Conservation (phyloP, 2,329 filamentous ascomycete species). For the Pseudogymnoascus sp. region DNA sequence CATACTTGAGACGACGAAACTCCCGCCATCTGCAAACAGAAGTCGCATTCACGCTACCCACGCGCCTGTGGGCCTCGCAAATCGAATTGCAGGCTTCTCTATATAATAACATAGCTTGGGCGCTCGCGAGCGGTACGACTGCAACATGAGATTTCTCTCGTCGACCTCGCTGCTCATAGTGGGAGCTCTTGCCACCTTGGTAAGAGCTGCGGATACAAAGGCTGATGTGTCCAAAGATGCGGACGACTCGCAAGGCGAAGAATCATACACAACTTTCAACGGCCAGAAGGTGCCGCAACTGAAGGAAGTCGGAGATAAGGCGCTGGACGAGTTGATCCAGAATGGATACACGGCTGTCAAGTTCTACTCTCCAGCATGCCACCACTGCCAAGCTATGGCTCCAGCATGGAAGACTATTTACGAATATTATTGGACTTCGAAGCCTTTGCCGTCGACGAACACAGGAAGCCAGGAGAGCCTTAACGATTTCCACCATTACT, state of each 20-base stretch:
- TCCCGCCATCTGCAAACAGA: neutral
- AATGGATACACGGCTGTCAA: constrained; percentile 47
- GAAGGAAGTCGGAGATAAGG: constrained; percentile 34
- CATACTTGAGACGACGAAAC: neutral
- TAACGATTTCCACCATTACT: constrained; percentile 51
- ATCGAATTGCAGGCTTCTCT: neutral
- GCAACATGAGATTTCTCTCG: constrained; percentile 8
- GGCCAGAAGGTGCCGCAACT: constrained; percentile 39
- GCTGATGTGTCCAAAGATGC: constrained; percentile 8
- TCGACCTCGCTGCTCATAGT: constrained; percentile 8
- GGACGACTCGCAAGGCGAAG: neutral
- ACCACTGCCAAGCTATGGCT: constrained; percentile 45
- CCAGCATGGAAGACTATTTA: constrained; percentile 87
- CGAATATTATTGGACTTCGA: constrained; percentile 87
- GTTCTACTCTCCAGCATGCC: constrained; percentile 41
- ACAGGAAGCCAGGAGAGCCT: constrained; percentile 34
- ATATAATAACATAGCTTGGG: neutral
- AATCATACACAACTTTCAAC: constrained; percentile 35
- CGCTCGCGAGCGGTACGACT: neutral
- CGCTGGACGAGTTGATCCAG: constrained; percentile 35
- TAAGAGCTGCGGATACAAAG: constrained; percentile 3
- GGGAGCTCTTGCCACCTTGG: neutral
- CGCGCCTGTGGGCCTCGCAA: constrained; percentile 5
- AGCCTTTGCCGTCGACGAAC: constrained; percentile 41
- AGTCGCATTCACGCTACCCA: constrained; percentile 3